A percentile compares a stretch with the other conserved stretches of the same genome.
phyloP scores from a whole-genome alignment of 2,329 filamentous ascomycete species.

The Aspergillus novoparasiticus region DNA sequence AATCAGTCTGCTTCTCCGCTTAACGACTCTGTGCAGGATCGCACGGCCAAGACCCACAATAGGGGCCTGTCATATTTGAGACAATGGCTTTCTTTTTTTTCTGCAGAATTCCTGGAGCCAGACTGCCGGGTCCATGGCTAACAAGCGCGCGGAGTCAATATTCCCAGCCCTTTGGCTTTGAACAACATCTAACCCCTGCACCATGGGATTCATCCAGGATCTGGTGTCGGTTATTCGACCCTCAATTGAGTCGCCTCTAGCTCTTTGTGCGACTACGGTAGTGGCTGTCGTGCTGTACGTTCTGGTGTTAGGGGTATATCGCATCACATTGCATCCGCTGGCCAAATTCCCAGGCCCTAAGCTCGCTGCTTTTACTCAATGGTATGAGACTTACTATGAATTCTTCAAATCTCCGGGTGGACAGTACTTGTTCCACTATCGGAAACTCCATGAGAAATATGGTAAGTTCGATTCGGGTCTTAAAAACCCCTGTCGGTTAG shows the following conservation, averaged over 20 bases:
- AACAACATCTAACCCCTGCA: slow-evolving; percentile 4
- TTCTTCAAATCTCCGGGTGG: slow-evolving; percentile 16
- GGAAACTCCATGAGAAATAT: slow-evolving; percentile 16
- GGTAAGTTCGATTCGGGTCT: slow-evolving; percentile 8
- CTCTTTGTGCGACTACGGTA: background rate
- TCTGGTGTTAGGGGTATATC: slow-evolving; percentile 10
- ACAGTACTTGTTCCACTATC: slow-evolving; percentile 20
- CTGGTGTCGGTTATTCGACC: slow-evolving; percentile 1
- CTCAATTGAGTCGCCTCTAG: background rate
- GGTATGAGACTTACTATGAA: slow-evolving; percentile 20
- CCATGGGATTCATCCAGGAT: slow-evolving; percentile 8
- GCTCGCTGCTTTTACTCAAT: slow-evolving; percentile 17
- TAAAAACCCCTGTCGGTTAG: background rate
- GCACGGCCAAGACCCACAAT: background rate
- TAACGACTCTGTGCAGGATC: background rate
- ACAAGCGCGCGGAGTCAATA: background rate
- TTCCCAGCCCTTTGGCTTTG: background rate
- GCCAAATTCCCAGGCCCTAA: slow-evolving; percentile 18
- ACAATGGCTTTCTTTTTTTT: slow-evolving; percentile 4
- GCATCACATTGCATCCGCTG: slow-evolving; percentile 16
- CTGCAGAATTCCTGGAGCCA: background rate
- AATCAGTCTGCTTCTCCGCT: background rate
- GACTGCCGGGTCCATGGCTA: slow-evolving; percentile 3
- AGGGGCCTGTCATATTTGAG: slow-evolving; percentile 7
- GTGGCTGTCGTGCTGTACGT: background rate